Evolutionary conservation across 805 yeast species (phyloP).

Genomic region (Myxozyma monticola): DNA sequence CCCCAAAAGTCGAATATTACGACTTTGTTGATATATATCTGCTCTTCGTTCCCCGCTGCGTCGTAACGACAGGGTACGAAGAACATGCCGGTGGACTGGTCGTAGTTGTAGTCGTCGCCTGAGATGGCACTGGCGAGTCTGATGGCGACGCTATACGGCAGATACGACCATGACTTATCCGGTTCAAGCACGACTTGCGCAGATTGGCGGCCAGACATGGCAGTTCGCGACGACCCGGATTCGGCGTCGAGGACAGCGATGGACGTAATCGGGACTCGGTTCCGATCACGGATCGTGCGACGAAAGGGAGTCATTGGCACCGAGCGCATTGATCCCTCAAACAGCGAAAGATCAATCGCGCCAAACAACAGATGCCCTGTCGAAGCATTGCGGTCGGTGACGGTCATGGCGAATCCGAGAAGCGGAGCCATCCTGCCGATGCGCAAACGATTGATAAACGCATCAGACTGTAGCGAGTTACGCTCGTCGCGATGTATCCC

Average conservation of each 20-base stretch:
- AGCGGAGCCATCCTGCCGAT: too few relatives aligned
- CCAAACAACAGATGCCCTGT: slow-evolving; percentile 47
- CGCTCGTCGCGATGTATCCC: slow-evolving; percentile 2
- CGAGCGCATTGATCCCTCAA: too few relatives aligned
- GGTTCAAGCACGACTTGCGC: slow-evolving; percentile 9
- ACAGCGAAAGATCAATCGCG: slow-evolving; percentile 47
- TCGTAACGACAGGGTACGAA: slow-evolving; percentile 4
- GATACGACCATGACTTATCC: slow-evolving; percentile 13
- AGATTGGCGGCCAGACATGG: not conserved
- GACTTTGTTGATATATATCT: not conserved
- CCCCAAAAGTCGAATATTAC: slow-evolving; percentile 14
- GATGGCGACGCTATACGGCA: slow-evolving; percentile 15
- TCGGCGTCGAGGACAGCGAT: not conserved
- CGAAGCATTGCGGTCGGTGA: slow-evolving; percentile 38
- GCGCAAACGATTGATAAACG: too few relatives aligned
- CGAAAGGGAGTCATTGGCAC: too few relatives aligned
- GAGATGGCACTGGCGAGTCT: slow-evolving; percentile 4
- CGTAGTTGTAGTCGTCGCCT: slow-evolving; percentile 6
- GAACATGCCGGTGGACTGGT: slow-evolving; percentile 4
- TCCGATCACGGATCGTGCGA: too few relatives aligned
- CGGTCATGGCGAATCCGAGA: not conserved
- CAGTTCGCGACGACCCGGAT: not conserved
- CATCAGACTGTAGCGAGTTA: not conserved
- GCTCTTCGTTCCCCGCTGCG: not conserved
- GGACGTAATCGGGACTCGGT: too few relatives aligned